Percentiles rank a stretch among this genome's conserved stretches.
Evolutionary conservation across 2,329 filamentous ascomycete species (phyloP).

Genomic region (Cordyceps cicadae): DNA sequence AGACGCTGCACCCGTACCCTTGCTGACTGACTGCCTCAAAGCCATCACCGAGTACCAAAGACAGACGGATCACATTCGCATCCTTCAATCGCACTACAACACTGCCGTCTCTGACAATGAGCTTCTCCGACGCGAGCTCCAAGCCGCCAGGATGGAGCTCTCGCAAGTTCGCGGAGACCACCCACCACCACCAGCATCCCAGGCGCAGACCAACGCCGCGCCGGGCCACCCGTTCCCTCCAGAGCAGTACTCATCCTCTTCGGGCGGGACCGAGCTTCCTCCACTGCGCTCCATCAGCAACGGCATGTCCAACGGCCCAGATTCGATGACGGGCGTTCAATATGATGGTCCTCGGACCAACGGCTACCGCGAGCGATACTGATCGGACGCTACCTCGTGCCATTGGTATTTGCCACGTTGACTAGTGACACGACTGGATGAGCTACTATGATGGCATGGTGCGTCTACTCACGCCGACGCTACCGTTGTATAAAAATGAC

Average conservation of each 20-base stretch:
- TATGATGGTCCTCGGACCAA: slow-evolving; percentile 42
- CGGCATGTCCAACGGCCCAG: slow-evolving; percentile 36
- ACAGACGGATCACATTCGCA: slow-evolving; percentile 40
- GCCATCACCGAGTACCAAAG: slow-evolving; percentile 55
- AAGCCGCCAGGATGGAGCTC: slow-evolving; percentile 38
- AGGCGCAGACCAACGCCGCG: slow-evolving; percentile 21
- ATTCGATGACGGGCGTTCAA: slow-evolving; percentile 59
- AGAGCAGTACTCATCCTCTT: slow-evolving; percentile 23
- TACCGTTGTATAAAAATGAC: neutral
- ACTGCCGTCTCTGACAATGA: slow-evolving; percentile 36
- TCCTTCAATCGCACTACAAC: slow-evolving; percentile 37
- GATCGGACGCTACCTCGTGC: neutral
- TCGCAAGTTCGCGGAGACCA: slow-evolving; percentile 35
- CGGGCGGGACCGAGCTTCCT: slow-evolving; percentile 43
- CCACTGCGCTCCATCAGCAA: slow-evolving; percentile 46
- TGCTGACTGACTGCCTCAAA: slow-evolving; percentile 21
- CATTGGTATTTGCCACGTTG: neutral
- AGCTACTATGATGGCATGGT: neutral
- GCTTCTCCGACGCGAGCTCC: slow-evolving; percentile 40
- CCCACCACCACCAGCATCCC: slow-evolving; percentile 18
- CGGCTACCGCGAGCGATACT: slow-evolving; percentile 38
- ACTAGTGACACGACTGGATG: neutral
- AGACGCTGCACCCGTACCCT: neutral
- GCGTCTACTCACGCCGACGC: neutral
- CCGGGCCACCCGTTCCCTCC: slow-evolving; percentile 21